These are phyloP conservation scores for Ustilago shanxiensis DNA, from an alignment of 1,284 basidiomycete genomes.

Conservation along the genomic window DNA sequence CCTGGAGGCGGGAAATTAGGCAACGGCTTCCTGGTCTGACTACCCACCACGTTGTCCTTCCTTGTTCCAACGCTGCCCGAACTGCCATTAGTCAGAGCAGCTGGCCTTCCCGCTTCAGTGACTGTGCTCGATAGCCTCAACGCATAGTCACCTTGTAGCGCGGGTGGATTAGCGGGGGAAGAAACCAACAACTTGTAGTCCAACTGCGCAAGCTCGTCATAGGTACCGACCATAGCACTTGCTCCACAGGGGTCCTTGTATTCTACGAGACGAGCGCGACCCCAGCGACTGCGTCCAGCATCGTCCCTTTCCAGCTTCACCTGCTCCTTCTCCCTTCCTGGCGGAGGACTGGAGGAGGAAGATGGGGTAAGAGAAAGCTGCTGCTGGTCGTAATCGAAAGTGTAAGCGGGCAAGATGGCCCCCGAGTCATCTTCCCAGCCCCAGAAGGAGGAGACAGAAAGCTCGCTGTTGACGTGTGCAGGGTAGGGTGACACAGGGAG, in stretches of 20 bases:
- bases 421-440: constrained; percentile 69
- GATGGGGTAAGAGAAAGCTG: constrained; percentile 1
- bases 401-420: constrained; percentile 49
- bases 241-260: constrained; percentile 65
- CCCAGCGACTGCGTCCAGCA: constrained; percentile 61
- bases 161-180: constrained; percentile 52
- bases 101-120: constrained; percentile 3
- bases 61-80: background rate
- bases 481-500: constrained; percentile 81
- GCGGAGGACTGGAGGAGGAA: constrained; percentile 17
- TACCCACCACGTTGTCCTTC: constrained; percentile 9
- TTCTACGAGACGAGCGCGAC: constrained; percentile 60
- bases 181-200: constrained; percentile 61
- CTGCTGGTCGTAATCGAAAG: constrained; percentile 29
- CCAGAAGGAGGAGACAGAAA: constrained; percentile 76
- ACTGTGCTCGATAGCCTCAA: constrained; percentile 37
- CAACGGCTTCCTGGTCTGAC: constrained; percentile 36
- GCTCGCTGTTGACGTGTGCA: constrained; percentile 73
- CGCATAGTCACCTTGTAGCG: constrained; percentile 41
- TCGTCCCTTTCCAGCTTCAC: constrained; percentile 56
- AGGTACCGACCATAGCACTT: constrained; percentile 74
- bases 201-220: constrained; percentile 78
- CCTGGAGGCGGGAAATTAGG: constrained; percentile 75
- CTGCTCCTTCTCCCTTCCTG: constrained; percentile 43
- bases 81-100: background rate